phyloP scores from a whole-genome alignment of 1,139 yeast species.

The Protomyces macrosporus region DNA sequence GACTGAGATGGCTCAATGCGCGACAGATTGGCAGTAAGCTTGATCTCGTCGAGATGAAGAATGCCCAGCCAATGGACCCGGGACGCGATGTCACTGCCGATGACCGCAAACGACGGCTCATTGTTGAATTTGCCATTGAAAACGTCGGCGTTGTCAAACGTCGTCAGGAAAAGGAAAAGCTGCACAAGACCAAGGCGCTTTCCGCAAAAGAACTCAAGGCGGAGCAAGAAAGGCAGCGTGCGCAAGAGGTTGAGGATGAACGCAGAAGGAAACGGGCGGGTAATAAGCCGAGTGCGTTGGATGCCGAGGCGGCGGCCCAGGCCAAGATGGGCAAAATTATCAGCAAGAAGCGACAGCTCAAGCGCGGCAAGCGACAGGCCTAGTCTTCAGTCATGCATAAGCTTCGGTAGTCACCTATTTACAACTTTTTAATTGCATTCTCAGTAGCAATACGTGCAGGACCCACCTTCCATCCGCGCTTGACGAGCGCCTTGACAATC shows the following conservation, averaged over 20 bases:
- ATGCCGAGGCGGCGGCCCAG: slow-evolving; percentile 23
- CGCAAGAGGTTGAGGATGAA: slow-evolving; percentile 27
- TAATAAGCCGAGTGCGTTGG: slow-evolving; percentile 3
- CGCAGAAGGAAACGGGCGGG: slow-evolving; percentile 36
- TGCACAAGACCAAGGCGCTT: slow-evolving; percentile 43
- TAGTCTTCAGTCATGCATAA: not conserved
- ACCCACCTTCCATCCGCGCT: slow-evolving; percentile 22
- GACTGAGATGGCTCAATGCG: slow-evolving; percentile 93
- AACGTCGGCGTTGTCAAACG: slow-evolving; percentile 89
- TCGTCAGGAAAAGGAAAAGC: slow-evolving; percentile 64
- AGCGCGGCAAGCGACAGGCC: not conserved
- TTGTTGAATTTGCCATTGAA: slow-evolving; percentile 93
- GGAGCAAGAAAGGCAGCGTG: not conserved
- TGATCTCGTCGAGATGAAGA: slow-evolving; percentile 56
- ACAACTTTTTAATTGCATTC: not conserved
- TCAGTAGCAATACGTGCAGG: slow-evolving; percentile 4
- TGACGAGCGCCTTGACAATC: slow-evolving; percentile 46
- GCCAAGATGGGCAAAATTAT: slow-evolving; percentile 27
- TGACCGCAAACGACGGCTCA: slow-evolving; percentile 61
- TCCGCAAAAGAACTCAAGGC: slow-evolving; percentile 6
- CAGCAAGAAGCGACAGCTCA: slow-evolving; percentile 18
- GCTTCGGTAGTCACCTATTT: too few relatives aligned
- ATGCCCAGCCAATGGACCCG: slow-evolving; percentile 47
- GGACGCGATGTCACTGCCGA: slow-evolving; percentile 34
- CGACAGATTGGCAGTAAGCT: slow-evolving; percentile 64